Evolutionary conservation across 2,329 filamentous ascomycete genomes (phyloP).

Genomic region (Alternaria burnsii): DNA sequence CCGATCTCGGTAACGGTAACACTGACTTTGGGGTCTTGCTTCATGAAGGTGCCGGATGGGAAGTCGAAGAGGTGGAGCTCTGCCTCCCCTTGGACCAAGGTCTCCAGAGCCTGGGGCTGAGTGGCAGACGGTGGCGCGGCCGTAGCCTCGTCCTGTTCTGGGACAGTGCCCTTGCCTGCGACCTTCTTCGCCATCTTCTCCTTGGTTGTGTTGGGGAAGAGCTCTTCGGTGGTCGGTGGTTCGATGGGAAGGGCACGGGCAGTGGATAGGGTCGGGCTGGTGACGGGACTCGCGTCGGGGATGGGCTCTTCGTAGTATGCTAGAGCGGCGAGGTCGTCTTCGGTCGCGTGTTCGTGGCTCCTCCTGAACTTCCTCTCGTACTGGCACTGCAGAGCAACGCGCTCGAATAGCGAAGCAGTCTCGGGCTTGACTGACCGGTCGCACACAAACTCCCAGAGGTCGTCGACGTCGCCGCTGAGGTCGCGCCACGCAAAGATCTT

Average conservation of each 20-base stretch:
- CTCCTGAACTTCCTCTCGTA: constrained; percentile 96
- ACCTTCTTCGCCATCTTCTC: constrained; percentile 56
- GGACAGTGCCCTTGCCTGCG: constrained; percentile 41
- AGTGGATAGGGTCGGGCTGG: constrained; percentile 55
- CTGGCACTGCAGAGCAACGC: constrained; percentile 88
- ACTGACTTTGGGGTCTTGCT: constrained; percentile 77
- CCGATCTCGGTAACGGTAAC: constrained; percentile 87
- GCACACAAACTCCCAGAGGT: constrained; percentile 98
- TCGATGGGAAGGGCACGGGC: constrained; percentile 46
- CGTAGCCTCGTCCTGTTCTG: constrained; percentile 58
- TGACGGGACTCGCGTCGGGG: constrained; percentile 66
- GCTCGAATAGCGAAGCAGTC: constrained; percentile 81
- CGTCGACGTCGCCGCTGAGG: constrained; percentile 88
- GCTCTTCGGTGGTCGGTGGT: constrained; percentile 41
- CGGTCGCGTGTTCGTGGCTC: constrained; percentile 79
- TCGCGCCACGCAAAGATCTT: constrained; percentile 95
- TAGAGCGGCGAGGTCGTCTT: constrained; percentile 82
- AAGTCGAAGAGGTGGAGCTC: constrained; percentile 97
- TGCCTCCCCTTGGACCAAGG: constrained; percentile 76
- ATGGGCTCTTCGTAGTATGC: constrained; percentile 74
- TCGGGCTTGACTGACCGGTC: constrained; percentile 74
- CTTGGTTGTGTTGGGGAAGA: constrained; percentile 48
- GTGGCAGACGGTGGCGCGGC: constrained; percentile 66
- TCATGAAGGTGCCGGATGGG: constrained; percentile 80
- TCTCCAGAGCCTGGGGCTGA: constrained; percentile 74